Conservation (phyloP, 2,329 filamentous ascomycete species). For the Chaetomiaceae sp. region DNA sequence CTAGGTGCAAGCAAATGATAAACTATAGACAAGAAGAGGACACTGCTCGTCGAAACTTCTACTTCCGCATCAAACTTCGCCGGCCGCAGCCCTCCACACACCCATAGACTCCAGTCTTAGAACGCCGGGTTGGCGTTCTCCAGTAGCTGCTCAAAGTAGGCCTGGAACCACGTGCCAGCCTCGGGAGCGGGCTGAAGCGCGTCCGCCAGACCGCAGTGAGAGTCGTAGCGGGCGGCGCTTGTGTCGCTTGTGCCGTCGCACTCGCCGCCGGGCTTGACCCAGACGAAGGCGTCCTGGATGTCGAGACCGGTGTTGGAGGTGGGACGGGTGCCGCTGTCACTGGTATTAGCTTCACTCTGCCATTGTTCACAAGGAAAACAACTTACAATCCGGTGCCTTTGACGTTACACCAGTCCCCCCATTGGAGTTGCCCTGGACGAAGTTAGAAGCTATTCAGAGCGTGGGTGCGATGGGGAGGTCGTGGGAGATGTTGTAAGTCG, state of each 20-base stretch:
- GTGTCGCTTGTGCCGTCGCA: constrained; percentile 47
- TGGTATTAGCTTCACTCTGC: too few species aligned
- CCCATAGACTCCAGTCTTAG: too few species aligned
- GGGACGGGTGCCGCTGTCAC: constrained; percentile 56
- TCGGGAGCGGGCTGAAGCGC: constrained; percentile 60
- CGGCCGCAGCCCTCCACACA: too few species aligned
- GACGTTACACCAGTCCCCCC: constrained; percentile 55
- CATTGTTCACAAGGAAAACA: too few species aligned
- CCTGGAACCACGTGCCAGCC: constrained; percentile 62
- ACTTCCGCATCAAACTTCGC: too few species aligned
- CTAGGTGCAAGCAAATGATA: too few species aligned
- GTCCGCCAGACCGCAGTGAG: constrained; percentile 45
- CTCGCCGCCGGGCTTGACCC: constrained; percentile 62
- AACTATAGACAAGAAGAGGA: too few species aligned
- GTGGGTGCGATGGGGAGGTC: too few species aligned
- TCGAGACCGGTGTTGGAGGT: constrained; percentile 54
- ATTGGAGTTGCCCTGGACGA: constrained; percentile 40
- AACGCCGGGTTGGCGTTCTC: constrained; percentile 32
- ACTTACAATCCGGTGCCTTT: constrained; percentile 37
- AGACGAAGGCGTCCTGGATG: constrained; percentile 60
- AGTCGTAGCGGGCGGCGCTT: constrained; percentile 45
- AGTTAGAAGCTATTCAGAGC: neutral
- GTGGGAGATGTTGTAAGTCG: too few species aligned
- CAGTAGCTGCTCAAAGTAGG: constrained; percentile 52
- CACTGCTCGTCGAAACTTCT: too few species aligned